Evolutionary conservation across 2,329 filamentous ascomycete species (phyloP).

Genomic region (Botryotinia calthae): DNA sequence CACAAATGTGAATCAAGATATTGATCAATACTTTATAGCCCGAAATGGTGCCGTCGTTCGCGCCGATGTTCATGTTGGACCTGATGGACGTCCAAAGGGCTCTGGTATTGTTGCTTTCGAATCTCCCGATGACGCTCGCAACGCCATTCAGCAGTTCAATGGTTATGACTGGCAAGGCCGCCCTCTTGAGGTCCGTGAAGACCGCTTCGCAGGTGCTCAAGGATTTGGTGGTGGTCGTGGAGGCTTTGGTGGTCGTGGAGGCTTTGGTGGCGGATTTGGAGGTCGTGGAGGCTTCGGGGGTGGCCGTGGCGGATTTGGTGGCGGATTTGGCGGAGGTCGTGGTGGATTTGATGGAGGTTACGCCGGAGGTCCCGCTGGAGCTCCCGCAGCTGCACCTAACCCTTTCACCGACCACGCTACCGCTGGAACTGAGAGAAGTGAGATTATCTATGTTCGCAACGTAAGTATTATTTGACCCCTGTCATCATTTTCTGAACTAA

Average conservation of each 20-base stretch:
- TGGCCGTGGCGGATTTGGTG: slow-evolving; percentile 55
- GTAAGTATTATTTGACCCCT: slow-evolving; percentile 54
- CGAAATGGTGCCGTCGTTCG: slow-evolving; percentile 80
- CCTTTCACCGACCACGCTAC: slow-evolving; percentile 93
- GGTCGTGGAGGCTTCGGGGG: slow-evolving; percentile 59
- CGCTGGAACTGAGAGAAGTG: slow-evolving; percentile 76
- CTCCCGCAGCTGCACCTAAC: slow-evolving; percentile 65
- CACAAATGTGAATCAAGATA: slow-evolving; percentile 27
- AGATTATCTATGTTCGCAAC: slow-evolving; percentile 93
- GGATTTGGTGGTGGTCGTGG: slow-evolving; percentile 46
- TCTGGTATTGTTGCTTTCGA: slow-evolving; percentile 98
- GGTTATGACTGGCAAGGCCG: slow-evolving; percentile 98
- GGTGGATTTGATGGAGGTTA: slow-evolving; percentile 52
- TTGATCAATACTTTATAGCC: slow-evolving; percentile 41
- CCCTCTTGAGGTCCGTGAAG: slow-evolving; percentile 88
- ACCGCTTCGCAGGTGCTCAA: slow-evolving; percentile 74
- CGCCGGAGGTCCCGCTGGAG: slow-evolving; percentile 49
- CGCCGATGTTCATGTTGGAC: slow-evolving; percentile 89
- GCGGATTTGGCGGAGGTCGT: slow-evolving; percentile 43
- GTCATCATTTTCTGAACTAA: slow-evolving; percentile 23
- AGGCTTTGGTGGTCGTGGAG: slow-evolving; percentile 44
- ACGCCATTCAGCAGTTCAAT: slow-evolving; percentile 96
- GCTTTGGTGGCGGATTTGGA: slow-evolving; percentile 51
- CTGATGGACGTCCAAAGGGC: slow-evolving; percentile 90
- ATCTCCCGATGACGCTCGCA: slow-evolving; percentile 88